phyloP scores from a whole-genome alignment of 257 asterid species.

The Solanum gracilifrons region DNA sequence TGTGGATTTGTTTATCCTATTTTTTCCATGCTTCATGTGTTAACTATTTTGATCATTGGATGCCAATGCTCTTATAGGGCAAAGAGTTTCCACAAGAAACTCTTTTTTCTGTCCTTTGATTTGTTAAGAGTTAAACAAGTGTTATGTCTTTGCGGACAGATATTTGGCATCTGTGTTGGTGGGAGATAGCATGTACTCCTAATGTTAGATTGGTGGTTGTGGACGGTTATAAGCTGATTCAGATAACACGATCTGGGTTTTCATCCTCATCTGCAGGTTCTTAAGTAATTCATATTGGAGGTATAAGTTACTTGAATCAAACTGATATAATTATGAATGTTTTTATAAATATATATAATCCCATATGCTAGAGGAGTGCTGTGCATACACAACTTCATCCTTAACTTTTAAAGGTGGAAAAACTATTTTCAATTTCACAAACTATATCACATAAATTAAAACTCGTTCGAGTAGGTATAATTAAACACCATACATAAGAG shows the following conservation, averaged over 20 bases:
- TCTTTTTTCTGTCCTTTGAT: neutral
- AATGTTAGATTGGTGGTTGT: neutral
- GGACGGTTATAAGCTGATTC: neutral
- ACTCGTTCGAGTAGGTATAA: neutral
- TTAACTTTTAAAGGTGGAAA: too few relatives aligned
- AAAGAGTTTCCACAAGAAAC: neutral
- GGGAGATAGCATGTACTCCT: neutral
- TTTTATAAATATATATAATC: too few relatives aligned
- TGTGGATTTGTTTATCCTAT: neutral
- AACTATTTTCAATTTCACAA: neutral
- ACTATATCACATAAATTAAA: neutral
- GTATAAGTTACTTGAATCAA: too few relatives aligned
- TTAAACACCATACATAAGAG: neutral
- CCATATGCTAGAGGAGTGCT: too few relatives aligned
- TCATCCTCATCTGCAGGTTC: too few relatives aligned
- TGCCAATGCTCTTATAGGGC: neutral
- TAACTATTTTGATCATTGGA: neutral
- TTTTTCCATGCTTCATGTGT: neutral
- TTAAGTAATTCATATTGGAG: too few relatives aligned
- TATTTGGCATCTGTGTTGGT: neutral
- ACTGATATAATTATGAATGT: too few relatives aligned
- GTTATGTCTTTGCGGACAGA: accelerated
- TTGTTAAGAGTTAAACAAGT: neutral
- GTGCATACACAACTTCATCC: too few relatives aligned
- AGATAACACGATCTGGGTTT: neutral